phyloP scores from a whole-genome alignment of 768 basidiomycete species.

The Scleroderma bovista region DNA sequence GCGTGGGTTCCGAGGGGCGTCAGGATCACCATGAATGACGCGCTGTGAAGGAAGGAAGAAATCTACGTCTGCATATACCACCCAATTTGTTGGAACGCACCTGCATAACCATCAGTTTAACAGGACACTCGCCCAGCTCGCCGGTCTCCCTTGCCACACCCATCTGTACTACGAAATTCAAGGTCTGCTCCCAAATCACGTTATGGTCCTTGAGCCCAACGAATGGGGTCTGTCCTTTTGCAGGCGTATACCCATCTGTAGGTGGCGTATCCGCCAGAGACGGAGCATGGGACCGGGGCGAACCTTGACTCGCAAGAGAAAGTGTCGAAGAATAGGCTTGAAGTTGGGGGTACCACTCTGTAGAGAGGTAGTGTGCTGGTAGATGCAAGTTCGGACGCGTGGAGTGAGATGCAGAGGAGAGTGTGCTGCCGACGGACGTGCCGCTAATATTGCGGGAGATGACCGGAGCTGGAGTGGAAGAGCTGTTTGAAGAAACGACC shows the following conservation, averaged over 20 bases:
- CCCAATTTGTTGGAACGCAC: conserved; percentile 15
- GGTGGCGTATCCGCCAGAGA: conserved; percentile 7
- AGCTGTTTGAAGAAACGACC: conserved; percentile 21
- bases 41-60: too few species aligned
- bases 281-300: background rate
- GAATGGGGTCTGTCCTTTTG: conserved; percentile 59
- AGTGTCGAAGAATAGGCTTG: background rate
- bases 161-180: conserved; percentile 55
- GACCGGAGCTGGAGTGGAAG: conserved; percentile 1
- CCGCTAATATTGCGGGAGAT: conserved; percentile 17
- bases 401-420: conserved; percentile 16
- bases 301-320: background rate
- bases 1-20: conserved; percentile 51
- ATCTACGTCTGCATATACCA: too few species aligned
- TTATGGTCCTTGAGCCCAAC: conserved; percentile 58
- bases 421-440: conserved; percentile 17
- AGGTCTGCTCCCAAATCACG: conserved; percentile 53
- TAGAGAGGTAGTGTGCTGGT: conserved; percentile 19
- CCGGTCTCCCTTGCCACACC: conserved; percentile 49
- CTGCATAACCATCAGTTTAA: conserved; percentile 64
- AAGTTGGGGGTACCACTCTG: conserved; percentile 20
- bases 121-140: conserved; percentile 47
- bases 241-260: conserved; percentile 25
- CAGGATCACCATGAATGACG: conserved; percentile 51
- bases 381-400: conserved; percentile 2